A percentile compares a stretch with the other conserved stretches of the same genome.
Evolutionary conservation across 2,329 filamentous ascomycete genomes (phyloP).

Genomic region (Boeremia lycopersici): DNA sequence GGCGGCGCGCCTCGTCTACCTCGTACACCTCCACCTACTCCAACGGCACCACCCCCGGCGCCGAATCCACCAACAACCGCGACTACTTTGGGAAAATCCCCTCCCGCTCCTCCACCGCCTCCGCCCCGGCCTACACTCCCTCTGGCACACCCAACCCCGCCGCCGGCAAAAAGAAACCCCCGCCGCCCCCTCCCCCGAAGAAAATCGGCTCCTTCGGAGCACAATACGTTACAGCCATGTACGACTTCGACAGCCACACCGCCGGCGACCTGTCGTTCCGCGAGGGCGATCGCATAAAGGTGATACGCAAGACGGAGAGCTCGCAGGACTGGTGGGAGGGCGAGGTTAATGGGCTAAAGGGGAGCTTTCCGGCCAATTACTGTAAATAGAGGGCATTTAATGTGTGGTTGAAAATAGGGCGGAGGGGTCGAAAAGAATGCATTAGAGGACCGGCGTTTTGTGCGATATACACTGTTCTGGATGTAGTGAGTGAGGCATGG

Average conservation of each 20-base stretch:
- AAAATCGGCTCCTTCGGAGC: constrained; percentile 57
- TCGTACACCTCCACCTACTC: constrained; percentile 40
- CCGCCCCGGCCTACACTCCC: constrained; percentile 25
- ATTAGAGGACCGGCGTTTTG: constrained; percentile 22
- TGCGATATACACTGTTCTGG: too few relatives aligned
- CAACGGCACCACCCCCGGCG: constrained; percentile 24
- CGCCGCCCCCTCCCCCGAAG: constrained; percentile 73
- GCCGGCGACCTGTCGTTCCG: constrained; percentile 74
- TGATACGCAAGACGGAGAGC: constrained; percentile 78
- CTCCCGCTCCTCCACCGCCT: constrained; percentile 48
- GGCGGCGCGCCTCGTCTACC: constrained; percentile 38
- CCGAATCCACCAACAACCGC: constrained; percentile 26
- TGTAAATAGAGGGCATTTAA: constrained; percentile 53
- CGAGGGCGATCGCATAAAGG: constrained; percentile 77
- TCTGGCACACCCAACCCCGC: constrained; percentile 51
- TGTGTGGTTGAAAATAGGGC: not conserved
- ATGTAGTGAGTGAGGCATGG: too few relatives aligned
- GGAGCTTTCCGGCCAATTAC: constrained; percentile 85
- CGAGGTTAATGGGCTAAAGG: constrained; percentile 70
- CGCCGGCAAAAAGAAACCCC: constrained; percentile 72
- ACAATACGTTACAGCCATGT: constrained; percentile 73
- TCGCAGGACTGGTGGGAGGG: constrained; percentile 90
- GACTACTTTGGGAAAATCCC: constrained; percentile 51
- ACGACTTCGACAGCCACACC: constrained; percentile 74
- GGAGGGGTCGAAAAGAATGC: constrained; percentile 31